Base-by-base conservation (phyloP, 192 early-diverging fungal genomes). In the Backusella circina region DNA sequence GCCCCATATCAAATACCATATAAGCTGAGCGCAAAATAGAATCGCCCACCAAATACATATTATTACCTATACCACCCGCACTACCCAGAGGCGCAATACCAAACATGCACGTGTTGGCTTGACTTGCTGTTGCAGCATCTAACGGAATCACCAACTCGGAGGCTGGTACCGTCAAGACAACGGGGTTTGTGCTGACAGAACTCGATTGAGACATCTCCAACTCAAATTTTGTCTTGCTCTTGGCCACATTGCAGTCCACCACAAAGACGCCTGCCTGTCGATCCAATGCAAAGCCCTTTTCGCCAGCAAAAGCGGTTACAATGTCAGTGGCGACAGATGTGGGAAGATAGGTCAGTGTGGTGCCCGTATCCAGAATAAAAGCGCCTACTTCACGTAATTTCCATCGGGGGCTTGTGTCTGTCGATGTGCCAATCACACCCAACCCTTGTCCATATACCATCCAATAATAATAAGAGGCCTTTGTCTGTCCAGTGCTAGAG, bases 301-400 rank as follows among this genome's bases (percentile, higher is more conserved):
- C 37, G 33, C 67, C 65, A 16, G 75, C 79, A 26, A 81, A 37
- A 15, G 80, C 67, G 12, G 67, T 41, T 15, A 64, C 72, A 44
- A 81, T 74, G 0, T 70, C 28, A 18, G 67, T 72, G 15, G 76
- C 80, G 23, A 81, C 69, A 2, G 61, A 36, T 15, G 39, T 37
- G 15, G 75, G 75, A 18, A 81, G 33, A 57, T 81, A 81, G 9
- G 80, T 81, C 10, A 81, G 39, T 0, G 80, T 81, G 32, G 80
- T 81, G 5, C 80, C 80, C 0, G 80, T 81, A 33, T 81, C 80
- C 67, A 81, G 75, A 35, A 81, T 81, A 36, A 74, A 76, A n/a
- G 75, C 75, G 3, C 75, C 75, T 2, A 71, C 50, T 4, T 39
- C 28, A 8, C 66, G 33, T 28, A 76, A 23, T n/a, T 28, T 72